Base-by-base conservation (phyloP, 2,329 filamentous ascomycete genomes). In the Aspergillus sojae region DNA sequence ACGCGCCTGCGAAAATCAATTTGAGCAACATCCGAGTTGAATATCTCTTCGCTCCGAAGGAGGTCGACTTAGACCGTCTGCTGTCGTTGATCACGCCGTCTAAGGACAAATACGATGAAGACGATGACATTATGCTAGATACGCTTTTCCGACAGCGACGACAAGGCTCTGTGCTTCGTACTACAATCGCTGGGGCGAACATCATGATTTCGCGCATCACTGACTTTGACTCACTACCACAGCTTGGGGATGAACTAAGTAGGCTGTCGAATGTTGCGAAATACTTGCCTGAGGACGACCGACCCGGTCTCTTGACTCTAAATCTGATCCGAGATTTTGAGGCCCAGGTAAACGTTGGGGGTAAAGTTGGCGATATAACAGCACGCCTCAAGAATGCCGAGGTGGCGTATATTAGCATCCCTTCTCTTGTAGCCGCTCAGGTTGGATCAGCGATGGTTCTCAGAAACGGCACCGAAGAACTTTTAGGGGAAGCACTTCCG, bases 111-210 rank as follows among this genome's bases (percentile, higher is more conserved):
- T 97, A 95, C 70, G 90, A 94, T 65, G 88, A 89, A 54, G 91
- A 96, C 64, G 93, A 97, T 70, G 94, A 98, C 71, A 96, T 99
- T 64, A 89, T 99, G 83, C 87, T 99, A 26, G 94, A 98, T 70
- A 97, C 93, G 0, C 83, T 99, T 0, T 80, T 98, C 16, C 86
- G 92, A 26, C 95, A 99, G 76, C 85, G 95, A 64, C 86, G 90
- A 59, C 94, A 97, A 77, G 95, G 94, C 0, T 89, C 91, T 11
- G 90, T 98, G 7, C 81, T 97, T 34, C 88, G 92, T 56, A 76
- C 91, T 5, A 88, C 86, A 4, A 74, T 96, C 6, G 88, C 88
- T 32, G 84, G 85, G 32, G 77, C 93, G 21, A 87, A 88, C 57
- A 80, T 89, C 26, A 82, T 85, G 4, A 79, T 95, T 19, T 82